phyloP scores from a whole-genome alignment of 208 protist species.

The Leishmania guyanensis region DNA sequence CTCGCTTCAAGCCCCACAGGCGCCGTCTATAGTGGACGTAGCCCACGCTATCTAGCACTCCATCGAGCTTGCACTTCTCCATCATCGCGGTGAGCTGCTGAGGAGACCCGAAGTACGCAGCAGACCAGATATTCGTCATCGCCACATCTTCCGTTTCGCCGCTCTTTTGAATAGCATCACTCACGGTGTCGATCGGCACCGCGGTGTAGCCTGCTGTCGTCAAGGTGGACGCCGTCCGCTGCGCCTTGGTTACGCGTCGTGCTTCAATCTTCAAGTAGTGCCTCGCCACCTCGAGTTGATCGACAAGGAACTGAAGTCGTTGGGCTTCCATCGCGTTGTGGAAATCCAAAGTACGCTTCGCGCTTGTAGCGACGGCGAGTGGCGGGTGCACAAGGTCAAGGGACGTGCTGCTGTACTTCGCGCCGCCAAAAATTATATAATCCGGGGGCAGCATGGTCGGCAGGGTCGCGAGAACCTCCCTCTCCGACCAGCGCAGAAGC shows the following conservation, averaged over 20 bases:
- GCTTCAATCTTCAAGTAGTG: conserved; percentile 62
- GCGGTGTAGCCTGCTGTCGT: neutral
- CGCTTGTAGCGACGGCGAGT: neutral
- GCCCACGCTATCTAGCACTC: conserved; percentile 43
- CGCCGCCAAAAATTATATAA: conserved; percentile 83
- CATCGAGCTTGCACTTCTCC: conserved; percentile 35
- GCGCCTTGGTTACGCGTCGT: conserved; percentile 5
- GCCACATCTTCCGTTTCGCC: conserved; percentile 31
- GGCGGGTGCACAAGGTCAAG: conserved; percentile 24
- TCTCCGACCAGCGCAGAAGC: conserved; percentile 30
- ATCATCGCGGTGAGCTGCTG: conserved; percentile 53
- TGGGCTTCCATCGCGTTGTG: conserved; percentile 23
- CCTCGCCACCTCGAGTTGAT: conserved; percentile 78
- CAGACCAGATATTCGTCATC: conserved; percentile 76
- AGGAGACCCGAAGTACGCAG: conserved; percentile 66
- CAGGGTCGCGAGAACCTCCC: conserved; percentile 29
- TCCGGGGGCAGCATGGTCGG: conserved; percentile 55
- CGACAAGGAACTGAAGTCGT: conserved; percentile 56
- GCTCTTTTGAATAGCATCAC: conserved; percentile 5
- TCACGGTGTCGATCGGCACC: neutral
- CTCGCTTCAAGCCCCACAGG: conserved; percentile 71
- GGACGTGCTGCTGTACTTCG: conserved; percentile 54
- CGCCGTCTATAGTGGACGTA: conserved; percentile 66
- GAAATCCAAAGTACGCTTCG: conserved; percentile 7
- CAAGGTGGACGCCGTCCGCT: neutral